Conservation (phyloP, 2,329 filamentous ascomycete genomes). For the Cladophialophora yegresii region DNA sequence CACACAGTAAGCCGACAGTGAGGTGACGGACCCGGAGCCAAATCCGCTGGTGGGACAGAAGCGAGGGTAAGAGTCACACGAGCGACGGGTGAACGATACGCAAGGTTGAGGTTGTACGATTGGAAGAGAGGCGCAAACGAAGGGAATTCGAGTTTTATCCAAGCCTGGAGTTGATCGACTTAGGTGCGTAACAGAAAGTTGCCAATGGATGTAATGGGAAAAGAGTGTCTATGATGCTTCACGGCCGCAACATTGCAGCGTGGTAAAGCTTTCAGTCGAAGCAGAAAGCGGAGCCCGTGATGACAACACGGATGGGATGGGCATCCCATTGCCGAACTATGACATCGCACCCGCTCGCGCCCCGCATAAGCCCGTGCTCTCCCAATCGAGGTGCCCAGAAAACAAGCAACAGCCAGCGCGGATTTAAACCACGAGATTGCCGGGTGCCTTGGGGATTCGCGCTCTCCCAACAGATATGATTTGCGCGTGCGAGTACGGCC, state of each 20-base stretch:
- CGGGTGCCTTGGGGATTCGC: background rate
- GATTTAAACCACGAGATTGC: background rate
- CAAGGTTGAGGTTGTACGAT: background rate
- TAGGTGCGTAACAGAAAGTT: background rate
- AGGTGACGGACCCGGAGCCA: too few relatives aligned
- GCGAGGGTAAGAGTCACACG: background rate
- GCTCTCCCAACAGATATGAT: background rate
- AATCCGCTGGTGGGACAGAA: background rate
- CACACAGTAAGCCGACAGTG: background rate
- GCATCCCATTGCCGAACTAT: background rate
- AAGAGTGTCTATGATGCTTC: background rate
- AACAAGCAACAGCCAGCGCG: background rate
- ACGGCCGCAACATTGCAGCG: background rate
- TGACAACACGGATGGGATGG: background rate
- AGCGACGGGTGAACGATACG: slow-evolving; percentile 2
- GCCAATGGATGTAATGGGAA: background rate
- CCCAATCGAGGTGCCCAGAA: background rate
- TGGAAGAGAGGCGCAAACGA: background rate
- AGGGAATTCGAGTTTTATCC: background rate
- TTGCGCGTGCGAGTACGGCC: background rate
- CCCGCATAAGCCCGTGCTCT: background rate
- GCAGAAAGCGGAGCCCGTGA: background rate
- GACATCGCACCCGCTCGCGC: background rate
- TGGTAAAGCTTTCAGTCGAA: background rate
- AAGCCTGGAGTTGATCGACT: background rate